These are phyloP conservation scores for Neltuma alba DNA, from an alignment of 306 rosid genomes.

Conservation along the genomic window DNA sequence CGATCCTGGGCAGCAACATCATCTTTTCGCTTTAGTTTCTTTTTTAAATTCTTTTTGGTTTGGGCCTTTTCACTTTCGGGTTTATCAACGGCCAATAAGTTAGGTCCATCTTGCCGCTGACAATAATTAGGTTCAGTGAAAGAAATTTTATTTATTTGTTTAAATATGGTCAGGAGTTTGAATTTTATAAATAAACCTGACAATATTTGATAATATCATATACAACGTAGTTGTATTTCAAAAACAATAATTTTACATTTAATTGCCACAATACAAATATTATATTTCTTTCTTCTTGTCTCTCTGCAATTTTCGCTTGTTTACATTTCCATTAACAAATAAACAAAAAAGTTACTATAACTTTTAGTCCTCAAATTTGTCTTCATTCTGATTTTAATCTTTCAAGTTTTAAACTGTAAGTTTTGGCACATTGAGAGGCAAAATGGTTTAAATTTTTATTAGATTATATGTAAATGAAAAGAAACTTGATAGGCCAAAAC, in stretches of 20 bases:
- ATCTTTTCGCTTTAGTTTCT: accelerated
- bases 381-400: too few species aligned
- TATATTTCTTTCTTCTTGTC: neutral
- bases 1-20: slow-evolving; percentile 52
- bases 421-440: too few species aligned
- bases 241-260: too few species aligned
- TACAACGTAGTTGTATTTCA: too few species aligned
- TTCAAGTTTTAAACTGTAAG: too few species aligned
- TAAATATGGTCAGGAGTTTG: neutral
- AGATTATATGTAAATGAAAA: too few species aligned
- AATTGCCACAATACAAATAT: too few species aligned
- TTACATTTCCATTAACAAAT: neutral
- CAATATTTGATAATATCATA: too few species aligned
- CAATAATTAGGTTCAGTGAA: neutral
- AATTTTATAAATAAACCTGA: neutral
- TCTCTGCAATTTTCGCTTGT: neutral
- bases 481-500: too few species aligned
- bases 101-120: neutral
- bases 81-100: neutral
- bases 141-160: neutral
- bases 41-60: neutral
- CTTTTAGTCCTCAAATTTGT: too few species aligned
- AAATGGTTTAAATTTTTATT: too few species aligned
- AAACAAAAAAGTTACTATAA: too few species aligned
- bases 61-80: neutral